Evolutionary conservation across 192 early-diverging fungal genomes (phyloP), one percentile per base, ranked within the genome.

Genomic region (Coemansia sp.): DNA sequence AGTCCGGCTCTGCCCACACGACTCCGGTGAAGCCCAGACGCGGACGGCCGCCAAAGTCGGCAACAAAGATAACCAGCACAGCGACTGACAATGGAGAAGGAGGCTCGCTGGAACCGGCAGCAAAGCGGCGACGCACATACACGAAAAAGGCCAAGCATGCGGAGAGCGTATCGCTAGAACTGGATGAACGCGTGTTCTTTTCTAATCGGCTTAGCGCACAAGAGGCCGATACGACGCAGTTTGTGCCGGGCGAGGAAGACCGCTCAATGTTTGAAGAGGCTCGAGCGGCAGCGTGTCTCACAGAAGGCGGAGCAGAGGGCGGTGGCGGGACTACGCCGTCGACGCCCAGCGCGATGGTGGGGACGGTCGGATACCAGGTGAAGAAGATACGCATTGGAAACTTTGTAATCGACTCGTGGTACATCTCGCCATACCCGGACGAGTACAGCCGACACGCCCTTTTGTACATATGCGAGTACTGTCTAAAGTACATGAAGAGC

Each of bases 401-500:
- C 19, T 95, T 85, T 74, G 81, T 89, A 56, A 95, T 99, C 49
- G 86, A 94, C 71, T 94, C 94, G 3, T 99, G 97, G 97, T 99
- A 96, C 68, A 77, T 89, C 6, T 92, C 97, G 24, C 96, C 97
- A 9, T 99, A 96, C 70, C 96, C 96, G 9, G 94, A 96, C 71
- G 97, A 99, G 74, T 99, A 98, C 85, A 96, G 91, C 73, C 83
- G 84, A 9, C 86, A 89, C 41, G 81, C 87, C 32, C 79, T 84
- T 6, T 69, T 99, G 42, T 96, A 93, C 70, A 86, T 99, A 47
- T 99, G 97, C 85, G 97, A 99, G 81, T 97, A 87, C 68, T 99
- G 97, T 70, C 83, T 99, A 70, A 98, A 97, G 78, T 98, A 98
- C 74, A 96, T 98, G 90, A 97, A 96, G 70, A 94, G 91, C 70